Conservation (phyloP, 371 early-diverging fungal genomes). For the Rhizopus delemar region DNA sequence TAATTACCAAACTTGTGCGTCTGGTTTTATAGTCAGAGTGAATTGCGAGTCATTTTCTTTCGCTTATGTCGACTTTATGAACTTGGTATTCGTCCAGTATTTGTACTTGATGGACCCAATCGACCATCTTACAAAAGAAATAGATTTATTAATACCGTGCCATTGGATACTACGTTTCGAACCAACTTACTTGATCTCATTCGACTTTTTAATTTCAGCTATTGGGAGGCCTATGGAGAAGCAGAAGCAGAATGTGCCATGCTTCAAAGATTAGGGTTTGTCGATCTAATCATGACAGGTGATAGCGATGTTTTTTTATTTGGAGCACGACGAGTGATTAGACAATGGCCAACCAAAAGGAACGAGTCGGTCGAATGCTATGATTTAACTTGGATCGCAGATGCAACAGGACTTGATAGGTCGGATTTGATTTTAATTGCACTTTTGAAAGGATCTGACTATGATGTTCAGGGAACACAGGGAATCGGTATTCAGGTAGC, state of each 20-base stretch:
- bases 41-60: conserved; percentile 33
- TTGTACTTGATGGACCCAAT: conserved; percentile 45
- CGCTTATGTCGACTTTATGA: conserved; percentile 35
- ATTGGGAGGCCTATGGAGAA: conserved; percentile 45
- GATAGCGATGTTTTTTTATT: conserved; percentile 46
- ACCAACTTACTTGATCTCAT: conserved; percentile 18
- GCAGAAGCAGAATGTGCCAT: conserved; percentile 52
- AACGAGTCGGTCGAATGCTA: conserved; percentile 22
- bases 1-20: neutral
- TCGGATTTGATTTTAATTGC: conserved; percentile 48
- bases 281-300: conserved; percentile 39
- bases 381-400: conserved; percentile 30
- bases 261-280: conserved; percentile 33
- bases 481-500: conserved; percentile 34
- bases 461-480: conserved; percentile 27
- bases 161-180: conserved; percentile 13
- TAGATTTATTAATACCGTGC: conserved; percentile 17
- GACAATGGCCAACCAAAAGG: conserved; percentile 31
- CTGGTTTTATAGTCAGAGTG: conserved; percentile 16
- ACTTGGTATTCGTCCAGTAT: conserved; percentile 41
- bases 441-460: conserved; percentile 40
- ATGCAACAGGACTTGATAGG: conserved; percentile 28
- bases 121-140: conserved; percentile 38
- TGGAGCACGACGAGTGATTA: conserved; percentile 38
- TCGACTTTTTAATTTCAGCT: conserved; percentile 27